Percentiles rank a stretch among this genome's conserved stretches.
These are phyloP conservation scores for Cladorrhinum sp. DNA, from an alignment of 2,329 filamentous ascomycete species.

Conservation along the genomic window DNA sequence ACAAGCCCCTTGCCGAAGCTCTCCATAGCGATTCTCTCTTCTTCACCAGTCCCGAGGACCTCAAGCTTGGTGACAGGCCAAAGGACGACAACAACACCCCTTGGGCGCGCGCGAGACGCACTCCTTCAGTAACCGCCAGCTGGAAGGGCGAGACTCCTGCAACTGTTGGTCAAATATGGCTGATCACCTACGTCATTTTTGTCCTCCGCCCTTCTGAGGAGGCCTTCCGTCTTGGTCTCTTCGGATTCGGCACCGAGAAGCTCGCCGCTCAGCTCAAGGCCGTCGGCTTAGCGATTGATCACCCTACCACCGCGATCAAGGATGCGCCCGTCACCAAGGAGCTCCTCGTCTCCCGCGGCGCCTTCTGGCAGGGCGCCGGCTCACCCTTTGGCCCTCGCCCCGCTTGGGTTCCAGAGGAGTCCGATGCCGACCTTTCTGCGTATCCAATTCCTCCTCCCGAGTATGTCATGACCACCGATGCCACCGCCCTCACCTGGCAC, in stretches of 20 bases:
- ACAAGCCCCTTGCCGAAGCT: conserved; percentile 18
- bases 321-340: conserved; percentile 26
- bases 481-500: conserved; percentile 50
- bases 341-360: conserved; percentile 46
- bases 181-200: conserved; percentile 51
- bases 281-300: conserved; percentile 48
- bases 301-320: conserved; percentile 37
- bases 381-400: conserved; percentile 64
- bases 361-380: conserved; percentile 69
- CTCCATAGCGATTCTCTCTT: conserved; percentile 30
- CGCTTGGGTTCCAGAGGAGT: conserved; percentile 54
- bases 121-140: conserved; percentile 43
- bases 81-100: conserved; percentile 52
- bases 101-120: conserved; percentile 55
- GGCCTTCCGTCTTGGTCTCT: conserved; percentile 46
- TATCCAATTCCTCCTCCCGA: conserved; percentile 49
- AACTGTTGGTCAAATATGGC: conserved; percentile 50
- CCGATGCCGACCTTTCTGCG: conserved; percentile 34
- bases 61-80: conserved; percentile 33
- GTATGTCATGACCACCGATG: conserved; percentile 42
- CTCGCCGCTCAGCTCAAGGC: conserved; percentile 32
- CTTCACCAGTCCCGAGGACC: conserved; percentile 33
- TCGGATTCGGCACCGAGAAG: conserved; percentile 31
- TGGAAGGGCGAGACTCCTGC: conserved; percentile 44
- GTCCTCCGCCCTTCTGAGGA: conserved; percentile 48